A percentile compares a stretch with the other conserved stretches of the same genome.
Evolutionary conservation across 2,329 filamentous ascomycete species (phyloP).

Genomic region (Colletotrichum spaethianum): DNA sequence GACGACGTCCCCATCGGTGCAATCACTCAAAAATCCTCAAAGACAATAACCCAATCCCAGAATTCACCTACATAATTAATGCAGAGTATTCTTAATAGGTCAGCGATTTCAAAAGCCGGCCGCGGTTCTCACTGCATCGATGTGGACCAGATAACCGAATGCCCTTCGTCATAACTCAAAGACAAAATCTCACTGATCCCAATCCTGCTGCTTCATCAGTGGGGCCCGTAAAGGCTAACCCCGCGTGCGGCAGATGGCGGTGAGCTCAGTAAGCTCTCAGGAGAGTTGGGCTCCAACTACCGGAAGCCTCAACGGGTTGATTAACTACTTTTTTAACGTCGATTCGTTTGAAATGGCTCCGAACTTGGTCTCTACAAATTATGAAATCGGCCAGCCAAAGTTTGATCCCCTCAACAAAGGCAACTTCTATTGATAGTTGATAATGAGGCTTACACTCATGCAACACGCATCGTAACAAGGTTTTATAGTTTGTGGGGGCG

Average conservation of each 20-base stretch:
- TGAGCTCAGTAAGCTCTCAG: not conserved
- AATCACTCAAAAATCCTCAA: no score
- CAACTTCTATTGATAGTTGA: not conserved
- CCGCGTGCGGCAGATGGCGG: not conserved
- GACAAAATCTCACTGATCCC: not conserved
- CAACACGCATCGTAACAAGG: no score
- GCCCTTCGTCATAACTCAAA: not conserved
- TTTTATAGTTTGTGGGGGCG: not conserved
- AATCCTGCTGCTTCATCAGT: not conserved
- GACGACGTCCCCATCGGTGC: no score
- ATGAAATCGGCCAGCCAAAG: not conserved
- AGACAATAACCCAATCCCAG: not conserved
- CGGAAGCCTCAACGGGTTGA: not conserved
- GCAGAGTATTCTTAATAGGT: no score
- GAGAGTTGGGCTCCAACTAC: not conserved
- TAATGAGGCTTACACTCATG: not conserved
- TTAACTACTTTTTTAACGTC: not conserved
- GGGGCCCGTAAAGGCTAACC: no score
- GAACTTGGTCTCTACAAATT: no score
- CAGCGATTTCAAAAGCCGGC: no score
- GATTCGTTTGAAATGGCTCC: not conserved
- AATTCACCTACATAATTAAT: not conserved
- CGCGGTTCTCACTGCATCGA: no score
- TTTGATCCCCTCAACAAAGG: not conserved
- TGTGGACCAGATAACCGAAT: no score